A percentile compares a stretch with the other conserved stretches of the same genome.
phyloP scores from a whole-genome alignment of 768 basidiomycete species.

The Coprinopsis cinerea region DNA sequence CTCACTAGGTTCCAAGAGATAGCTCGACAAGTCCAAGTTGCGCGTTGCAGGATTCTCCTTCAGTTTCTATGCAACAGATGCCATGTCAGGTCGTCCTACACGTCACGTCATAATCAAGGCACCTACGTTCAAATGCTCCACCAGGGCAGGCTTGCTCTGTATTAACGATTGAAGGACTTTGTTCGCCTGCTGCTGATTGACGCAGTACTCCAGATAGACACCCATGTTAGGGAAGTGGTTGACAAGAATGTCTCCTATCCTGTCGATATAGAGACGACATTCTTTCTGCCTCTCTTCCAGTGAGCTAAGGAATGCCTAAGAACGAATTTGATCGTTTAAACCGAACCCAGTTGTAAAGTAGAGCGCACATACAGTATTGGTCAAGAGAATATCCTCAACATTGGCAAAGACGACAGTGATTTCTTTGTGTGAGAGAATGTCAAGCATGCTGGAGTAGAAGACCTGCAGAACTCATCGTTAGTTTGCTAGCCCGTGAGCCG shows the following conservation, averaged over 20 bases:
- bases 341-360: background rate
- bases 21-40: constrained; percentile 85
- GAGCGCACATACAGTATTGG: constrained; percentile 64
- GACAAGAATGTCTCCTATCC: constrained; percentile 79
- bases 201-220: constrained; percentile 85
- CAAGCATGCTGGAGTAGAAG: constrained; percentile 79
- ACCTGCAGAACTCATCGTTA: constrained; percentile 38
- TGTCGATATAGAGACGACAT: constrained; percentile 86
- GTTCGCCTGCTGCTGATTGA: constrained; percentile 78
- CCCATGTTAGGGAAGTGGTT: constrained; percentile 71
- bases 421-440: constrained; percentile 68
- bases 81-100: background rate
- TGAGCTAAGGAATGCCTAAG: constrained; percentile 69
- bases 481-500: too few species aligned
- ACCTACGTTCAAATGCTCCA: constrained; percentile 60
- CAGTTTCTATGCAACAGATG: background rate
- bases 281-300: constrained; percentile 90
- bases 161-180: constrained; percentile 71
- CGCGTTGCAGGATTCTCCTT: constrained; percentile 70
- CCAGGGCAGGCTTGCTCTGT: constrained; percentile 60
- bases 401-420: constrained; percentile 86
- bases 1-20: constrained; percentile 86
- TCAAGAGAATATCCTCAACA: constrained; percentile 85
- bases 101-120: background rate
- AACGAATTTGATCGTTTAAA: constrained; percentile 19